Conservation (phyloP, 768 basidiomycete genomes). For the Kwoniella dendrophila region DNA sequence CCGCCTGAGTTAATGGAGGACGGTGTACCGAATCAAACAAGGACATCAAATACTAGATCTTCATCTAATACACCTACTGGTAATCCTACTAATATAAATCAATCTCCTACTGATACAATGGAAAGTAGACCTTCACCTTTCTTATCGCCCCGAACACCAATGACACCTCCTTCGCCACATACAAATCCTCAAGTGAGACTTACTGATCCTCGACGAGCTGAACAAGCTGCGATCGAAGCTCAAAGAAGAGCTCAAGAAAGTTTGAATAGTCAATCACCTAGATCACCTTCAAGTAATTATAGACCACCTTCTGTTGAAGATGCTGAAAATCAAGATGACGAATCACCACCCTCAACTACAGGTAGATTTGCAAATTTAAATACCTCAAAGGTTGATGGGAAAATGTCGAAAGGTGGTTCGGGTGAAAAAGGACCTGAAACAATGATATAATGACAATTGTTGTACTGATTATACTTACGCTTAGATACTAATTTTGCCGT, state of each 20-base stretch:
- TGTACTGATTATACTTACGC: no score
- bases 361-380: slow-evolving; percentile 6
- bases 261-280: not conserved
- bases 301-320: slow-evolving; percentile 5
- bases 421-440: slow-evolving; percentile 3
- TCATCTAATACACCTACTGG: not conserved
- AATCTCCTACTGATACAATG: no score
- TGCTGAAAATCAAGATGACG: not conserved
- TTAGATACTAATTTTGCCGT: no score
- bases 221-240: not conserved
- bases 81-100: not conserved
- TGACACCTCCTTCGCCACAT: not conserved
- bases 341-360: not conserved
- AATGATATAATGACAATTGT: not conserved
- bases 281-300: not conserved
- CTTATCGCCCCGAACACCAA: not conserved
- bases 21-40: not conserved
- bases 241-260: not conserved
- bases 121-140: slow-evolving; percentile 1
- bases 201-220: slow-evolving; percentile 6
- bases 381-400: slow-evolving; percentile 1
- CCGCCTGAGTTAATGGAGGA: not conserved
- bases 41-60: not conserved
- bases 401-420: slow-evolving; percentile 4
- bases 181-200: not conserved